Percentiles rank a stretch among this genome's conserved stretches.
These are phyloP conservation scores for Novymonas esmeraldas DNA, from an alignment of 208 protist genomes.

Conservation along the genomic window DNA sequence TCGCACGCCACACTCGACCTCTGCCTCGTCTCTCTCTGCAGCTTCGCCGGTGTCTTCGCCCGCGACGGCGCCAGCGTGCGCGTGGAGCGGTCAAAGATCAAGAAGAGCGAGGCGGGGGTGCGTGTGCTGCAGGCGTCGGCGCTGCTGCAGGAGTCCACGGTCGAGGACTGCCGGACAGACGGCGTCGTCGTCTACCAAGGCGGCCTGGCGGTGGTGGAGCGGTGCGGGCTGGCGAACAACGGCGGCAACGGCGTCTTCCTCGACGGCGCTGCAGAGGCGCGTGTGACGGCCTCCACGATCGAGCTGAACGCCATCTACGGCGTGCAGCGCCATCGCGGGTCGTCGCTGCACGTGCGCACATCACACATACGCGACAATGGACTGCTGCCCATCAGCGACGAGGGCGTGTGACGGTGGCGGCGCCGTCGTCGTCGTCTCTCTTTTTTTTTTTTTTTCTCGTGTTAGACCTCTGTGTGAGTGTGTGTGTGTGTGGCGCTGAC, in stretches of 20 bases:
- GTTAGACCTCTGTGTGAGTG: no score
- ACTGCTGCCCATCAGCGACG: slow-evolving; percentile 60
- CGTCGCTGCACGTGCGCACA: slow-evolving; percentile 45
- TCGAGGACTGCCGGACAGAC: slow-evolving; percentile 52
- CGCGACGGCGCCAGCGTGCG: slow-evolving; percentile 35
- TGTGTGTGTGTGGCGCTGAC: no score
- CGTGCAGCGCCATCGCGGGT: slow-evolving; percentile 56
- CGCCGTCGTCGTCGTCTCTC: no score
- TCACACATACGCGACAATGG: slow-evolving; percentile 66
- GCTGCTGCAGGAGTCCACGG: slow-evolving; percentile 38
- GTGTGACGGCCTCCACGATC: slow-evolving; percentile 49
- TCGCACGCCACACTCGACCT: slow-evolving; percentile 46
- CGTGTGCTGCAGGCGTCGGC: slow-evolving; percentile 28
- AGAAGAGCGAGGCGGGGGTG: slow-evolving; percentile 55
- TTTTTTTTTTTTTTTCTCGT: no score
- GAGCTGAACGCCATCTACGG: slow-evolving; percentile 74
- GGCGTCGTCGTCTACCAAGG: slow-evolving; percentile 60
- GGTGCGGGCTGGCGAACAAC: slow-evolving; percentile 51
- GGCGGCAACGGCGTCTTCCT: slow-evolving; percentile 67
- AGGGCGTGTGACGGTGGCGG: slow-evolving; percentile 3
- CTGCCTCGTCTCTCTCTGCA: slow-evolving; percentile 58
- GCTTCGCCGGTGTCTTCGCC: slow-evolving; percentile 55
- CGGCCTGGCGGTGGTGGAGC: slow-evolving; percentile 35
- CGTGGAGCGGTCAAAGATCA: slow-evolving; percentile 46
- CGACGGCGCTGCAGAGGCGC: slow-evolving; percentile 21